Evolutionary conservation across 805 yeast genomes (phyloP), one percentile per base, ranked within the genome.

Genomic region (Metschnikowia shivogae): DNA sequence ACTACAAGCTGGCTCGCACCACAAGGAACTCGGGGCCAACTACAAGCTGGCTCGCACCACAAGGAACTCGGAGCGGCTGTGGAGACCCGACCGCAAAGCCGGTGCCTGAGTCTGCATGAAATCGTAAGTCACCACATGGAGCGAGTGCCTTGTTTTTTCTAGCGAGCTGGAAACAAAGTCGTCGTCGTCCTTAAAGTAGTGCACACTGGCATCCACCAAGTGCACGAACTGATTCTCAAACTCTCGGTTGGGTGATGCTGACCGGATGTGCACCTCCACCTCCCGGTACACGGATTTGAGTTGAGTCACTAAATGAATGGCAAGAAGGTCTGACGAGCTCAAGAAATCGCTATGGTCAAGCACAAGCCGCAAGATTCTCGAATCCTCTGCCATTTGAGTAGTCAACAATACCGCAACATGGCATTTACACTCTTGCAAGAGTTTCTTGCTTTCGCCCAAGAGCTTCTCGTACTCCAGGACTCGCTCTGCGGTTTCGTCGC

Each of bases 321-420:
- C 56, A 34, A 68, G 59, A 35, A 67, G 55, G 44, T 69, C 74
- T 29, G 65, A 62, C 2, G 62, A 46, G 46, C 68, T 64, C 42
- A 68, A 53, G 10, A 62, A 46, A 48, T 66, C 66, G 41, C 61
- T 66, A 46, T 64, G 65, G 39, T 54, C 59, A 37, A 68, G 50
- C 11, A 69, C 52, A 13, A 67, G 49, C 49, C 62, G 63, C 10
- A 66, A 34, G 1, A 59, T 33, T 20, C 50, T 52, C 19, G 56
- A 39, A 19, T 46, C 30, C 13, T 50, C 49, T n/a, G 36, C 27
- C 40, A 36, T 34, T 6, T 32, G 44, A 3, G 45, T 31, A 11
- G 48, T 44, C 41, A 67, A 52, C 34, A 68, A 55, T 30, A 68
- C 55, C 2, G 68, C 74, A 47, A 68, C 59, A 47, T 67, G 63